Conservation (phyloP, 805 yeast genomes). For the Candida quercuum region DNA sequence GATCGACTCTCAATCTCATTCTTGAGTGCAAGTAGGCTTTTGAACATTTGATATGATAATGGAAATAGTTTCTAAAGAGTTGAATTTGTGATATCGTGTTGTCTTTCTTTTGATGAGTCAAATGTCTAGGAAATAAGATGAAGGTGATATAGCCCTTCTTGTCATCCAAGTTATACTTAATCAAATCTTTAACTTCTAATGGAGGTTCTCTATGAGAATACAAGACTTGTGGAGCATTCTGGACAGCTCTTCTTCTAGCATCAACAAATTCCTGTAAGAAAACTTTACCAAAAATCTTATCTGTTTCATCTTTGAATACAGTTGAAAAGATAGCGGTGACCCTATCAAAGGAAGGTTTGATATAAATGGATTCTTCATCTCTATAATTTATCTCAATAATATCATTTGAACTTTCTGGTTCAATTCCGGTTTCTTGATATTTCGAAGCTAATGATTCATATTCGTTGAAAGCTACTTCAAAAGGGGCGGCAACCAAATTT, state of each 20-base stretch:
- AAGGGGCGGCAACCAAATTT: constrained; percentile 88
- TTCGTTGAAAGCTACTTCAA: constrained; percentile 76
- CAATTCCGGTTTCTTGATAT: constrained; percentile 24
- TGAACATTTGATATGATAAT: constrained; percentile 96
- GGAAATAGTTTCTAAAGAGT: constrained; percentile 93
- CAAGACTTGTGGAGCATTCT: constrained; percentile 96
- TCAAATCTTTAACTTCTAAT: constrained; percentile 60
- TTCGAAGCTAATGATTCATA: constrained; percentile 53
- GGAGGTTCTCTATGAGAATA: constrained; percentile 92
- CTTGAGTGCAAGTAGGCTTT: constrained; percentile 98
- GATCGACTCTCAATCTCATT: constrained; percentile 93
- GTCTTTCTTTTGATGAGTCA: constrained; percentile 63
- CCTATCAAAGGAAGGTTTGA: constrained; percentile 90
- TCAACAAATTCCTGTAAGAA: constrained; percentile 92
- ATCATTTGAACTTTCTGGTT: constrained; percentile 17
- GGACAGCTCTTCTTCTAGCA: constrained; percentile 92
- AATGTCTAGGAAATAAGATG: constrained; percentile 80
- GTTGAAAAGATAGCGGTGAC: constrained; percentile 96
- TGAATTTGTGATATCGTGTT: constrained; percentile 88
- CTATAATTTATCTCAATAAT: constrained; percentile 63
- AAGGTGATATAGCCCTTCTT: constrained; percentile 55
- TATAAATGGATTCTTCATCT: constrained; percentile 86
- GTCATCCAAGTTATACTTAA: constrained; percentile 32
- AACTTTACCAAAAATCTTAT: constrained; percentile 83
- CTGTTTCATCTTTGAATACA: constrained; percentile 93